Base-by-base conservation (phyloP, 2,329 filamentous ascomycete genomes). In the Ophiocordyceps sinensis region DNA sequence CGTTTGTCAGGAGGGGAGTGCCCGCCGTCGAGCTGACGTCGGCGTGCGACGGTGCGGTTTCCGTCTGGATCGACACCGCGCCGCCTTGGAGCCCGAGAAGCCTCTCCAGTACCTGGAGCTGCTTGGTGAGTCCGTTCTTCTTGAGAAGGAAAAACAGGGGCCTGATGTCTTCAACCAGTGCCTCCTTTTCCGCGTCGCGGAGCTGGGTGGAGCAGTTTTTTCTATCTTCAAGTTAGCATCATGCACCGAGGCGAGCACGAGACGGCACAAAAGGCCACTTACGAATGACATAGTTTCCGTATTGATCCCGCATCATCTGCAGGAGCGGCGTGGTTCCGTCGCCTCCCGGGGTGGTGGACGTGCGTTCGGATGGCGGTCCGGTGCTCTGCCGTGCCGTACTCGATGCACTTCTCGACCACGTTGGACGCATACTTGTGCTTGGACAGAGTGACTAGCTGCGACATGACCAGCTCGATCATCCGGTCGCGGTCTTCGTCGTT, bases 381-480 rank as follows among this genome's bases (percentile, higher is more conserved):
- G 56, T 94, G 82, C 39, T 79, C 68, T 17, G 73, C 65, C 1
- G 76, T 76, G 17, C 85, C 85, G 49, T 71, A 75, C 42, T 82
- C 69, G 45, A 96, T 81, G 56, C 87, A 94, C 61, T 86, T 89
- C 62, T 98, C 91, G 1, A 98, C 89, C 3, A 98, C 89, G 52
- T 98, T 96, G 54, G 88, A 95, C 1, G 91, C 89, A 54, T 85
- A 93, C 58, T 98, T 98, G 66, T 96, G 86, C 66, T 87, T 94
- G 23, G 87, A 94, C 51, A 86, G 79, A 1, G 66, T 64, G 32
- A 94, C 62, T 3, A 94, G 66, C 43, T 86, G 75, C 12, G 70
- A 68, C 48, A 80, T 79, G 47, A 96, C 81, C 37, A 86, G 67
- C 23, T 71, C 63, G 42, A 94, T 82, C 52, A 95, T 81, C 51